Evolutionary conservation across 306 rosid species (phyloP).

Genomic region (Prunus kanzakura): DNA sequence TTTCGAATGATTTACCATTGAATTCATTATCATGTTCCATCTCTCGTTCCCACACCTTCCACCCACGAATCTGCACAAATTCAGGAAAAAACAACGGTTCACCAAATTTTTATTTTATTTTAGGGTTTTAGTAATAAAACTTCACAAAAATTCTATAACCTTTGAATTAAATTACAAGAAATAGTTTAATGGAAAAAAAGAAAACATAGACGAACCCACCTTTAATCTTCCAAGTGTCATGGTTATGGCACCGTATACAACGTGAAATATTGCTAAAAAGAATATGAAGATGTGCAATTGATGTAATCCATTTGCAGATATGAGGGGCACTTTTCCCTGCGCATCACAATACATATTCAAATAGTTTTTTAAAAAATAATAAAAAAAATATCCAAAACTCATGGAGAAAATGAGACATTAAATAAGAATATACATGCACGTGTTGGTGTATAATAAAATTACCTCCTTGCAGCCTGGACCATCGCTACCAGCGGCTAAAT

Average conservation of each 20-base stretch:
- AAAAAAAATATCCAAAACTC: neutral
- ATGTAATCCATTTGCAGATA: conserved; percentile 72
- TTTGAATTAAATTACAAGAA: neutral
- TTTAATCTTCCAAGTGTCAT: conserved; percentile 86
- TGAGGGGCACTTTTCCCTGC: conserved; percentile 70
- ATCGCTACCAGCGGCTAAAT: conserved; percentile 29
- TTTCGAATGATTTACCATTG: conserved; percentile 45
- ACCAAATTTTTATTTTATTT: neutral
- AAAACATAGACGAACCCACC: conserved; percentile 29
- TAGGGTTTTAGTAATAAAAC: neutral
- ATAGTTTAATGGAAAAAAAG: no score
- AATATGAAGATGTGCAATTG: conserved; percentile 93
- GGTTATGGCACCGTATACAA: conserved; percentile 71
- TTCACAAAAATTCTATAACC: neutral
- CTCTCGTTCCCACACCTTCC: conserved; percentile 81
- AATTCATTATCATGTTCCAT: conserved; percentile 42
- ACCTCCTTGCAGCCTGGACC: conserved; percentile 36
- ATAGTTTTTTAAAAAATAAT: no score
- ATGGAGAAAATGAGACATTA: neutral
- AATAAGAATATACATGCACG: neutral
- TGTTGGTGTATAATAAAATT: neutral
- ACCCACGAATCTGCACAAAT: conserved; percentile 56
- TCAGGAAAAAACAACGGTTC: neutral
- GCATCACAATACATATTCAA: conserved; percentile 4
- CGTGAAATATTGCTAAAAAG: conserved; percentile 88